Evolutionary conservation across 176 grass and related monocot species (phyloP).

Genomic region (Musa acuminata): DNA sequence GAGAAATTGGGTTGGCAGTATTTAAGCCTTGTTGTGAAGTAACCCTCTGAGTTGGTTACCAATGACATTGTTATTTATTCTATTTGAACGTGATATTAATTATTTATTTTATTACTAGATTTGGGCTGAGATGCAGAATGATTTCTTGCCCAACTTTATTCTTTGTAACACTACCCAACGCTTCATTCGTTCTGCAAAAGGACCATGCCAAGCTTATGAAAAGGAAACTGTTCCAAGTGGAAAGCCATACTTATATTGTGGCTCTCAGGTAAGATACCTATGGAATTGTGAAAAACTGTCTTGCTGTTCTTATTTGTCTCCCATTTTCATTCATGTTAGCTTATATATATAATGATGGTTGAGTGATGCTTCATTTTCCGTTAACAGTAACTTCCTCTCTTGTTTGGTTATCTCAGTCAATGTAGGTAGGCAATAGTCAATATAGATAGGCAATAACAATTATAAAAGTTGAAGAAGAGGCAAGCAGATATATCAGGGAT

Average conservation of each 20-base stretch:
- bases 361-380: not conserved
- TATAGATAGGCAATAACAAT: no score
- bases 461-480: no score
- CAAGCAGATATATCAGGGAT: no score
- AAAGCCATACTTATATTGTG: slow-evolving; percentile 77
- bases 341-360: not conserved
- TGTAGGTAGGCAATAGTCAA: no score
- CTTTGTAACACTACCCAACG: slow-evolving; percentile 95
- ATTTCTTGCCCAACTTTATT: slow-evolving; percentile 96
- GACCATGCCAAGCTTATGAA: slow-evolving; percentile 50
- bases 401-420: no score
- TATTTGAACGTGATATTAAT: not conserved
- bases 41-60: not conserved
- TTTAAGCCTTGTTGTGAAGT: not conserved
- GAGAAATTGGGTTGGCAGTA: no score
- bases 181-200: slow-evolving; percentile 75
- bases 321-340: not conserved
- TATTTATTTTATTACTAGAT: slow-evolving; percentile 33
- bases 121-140: slow-evolving; percentile 94
- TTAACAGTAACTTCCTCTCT: no score
- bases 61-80: not conserved
- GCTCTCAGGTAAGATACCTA: slow-evolving; percentile 64
- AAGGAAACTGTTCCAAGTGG: slow-evolving; percentile 52
- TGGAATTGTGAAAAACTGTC: not conserved
- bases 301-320: not conserved